Percentiles rank a stretch among this genome's conserved stretches.
These are phyloP conservation scores for Sugiyamaella floridensis DNA, from an alignment of 805 yeast genomes.

Conservation along the genomic window DNA sequence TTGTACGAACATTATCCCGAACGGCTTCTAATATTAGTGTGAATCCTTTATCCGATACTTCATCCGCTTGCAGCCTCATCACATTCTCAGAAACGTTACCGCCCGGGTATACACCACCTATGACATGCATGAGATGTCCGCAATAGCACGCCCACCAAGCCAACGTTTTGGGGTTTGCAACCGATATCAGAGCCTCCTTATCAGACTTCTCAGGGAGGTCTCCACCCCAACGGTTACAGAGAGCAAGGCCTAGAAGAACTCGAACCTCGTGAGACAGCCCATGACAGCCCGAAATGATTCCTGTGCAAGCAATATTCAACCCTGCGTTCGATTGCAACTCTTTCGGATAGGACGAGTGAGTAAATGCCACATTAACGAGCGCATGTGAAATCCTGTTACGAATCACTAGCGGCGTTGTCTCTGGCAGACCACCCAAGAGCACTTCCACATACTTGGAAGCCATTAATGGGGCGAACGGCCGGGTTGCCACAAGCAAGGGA, in stretches of 20 bases:
- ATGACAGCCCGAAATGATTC: conserved; percentile 67
- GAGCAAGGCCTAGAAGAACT: conserved; percentile 64
- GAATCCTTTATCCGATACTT: conserved; percentile 17
- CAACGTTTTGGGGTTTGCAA: conserved; percentile 34
- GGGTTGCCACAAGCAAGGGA: conserved; percentile 61
- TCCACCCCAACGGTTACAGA: conserved; percentile 79
- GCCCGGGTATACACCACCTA: conserved; percentile 77
- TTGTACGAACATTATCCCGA: conserved; percentile 17
- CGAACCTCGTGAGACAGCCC: conserved; percentile 67
- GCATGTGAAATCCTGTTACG: conserved; percentile 59
- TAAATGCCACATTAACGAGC: conserved; percentile 65
- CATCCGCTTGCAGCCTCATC: conserved; percentile 17
- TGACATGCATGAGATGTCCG: conserved; percentile 68
- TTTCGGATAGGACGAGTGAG: conserved; percentile 69
- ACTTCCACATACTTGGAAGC: conserved; percentile 50
- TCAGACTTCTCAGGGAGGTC: conserved; percentile 49
- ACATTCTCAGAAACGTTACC: conserved; percentile 57
- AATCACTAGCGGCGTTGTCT: conserved; percentile 52
- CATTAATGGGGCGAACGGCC: conserved; percentile 64
- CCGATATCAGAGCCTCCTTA: conserved; percentile 29
- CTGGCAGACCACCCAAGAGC: conserved; percentile 52
- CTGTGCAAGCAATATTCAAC: conserved; percentile 63
- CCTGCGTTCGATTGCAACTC: conserved; percentile 73
- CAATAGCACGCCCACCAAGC: conserved; percentile 69
- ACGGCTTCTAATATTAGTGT: conserved; percentile 20